Evolutionary conservation across 371 early-diverging fungal species (phyloP).

Genomic region (Mucor piriformis): DNA sequence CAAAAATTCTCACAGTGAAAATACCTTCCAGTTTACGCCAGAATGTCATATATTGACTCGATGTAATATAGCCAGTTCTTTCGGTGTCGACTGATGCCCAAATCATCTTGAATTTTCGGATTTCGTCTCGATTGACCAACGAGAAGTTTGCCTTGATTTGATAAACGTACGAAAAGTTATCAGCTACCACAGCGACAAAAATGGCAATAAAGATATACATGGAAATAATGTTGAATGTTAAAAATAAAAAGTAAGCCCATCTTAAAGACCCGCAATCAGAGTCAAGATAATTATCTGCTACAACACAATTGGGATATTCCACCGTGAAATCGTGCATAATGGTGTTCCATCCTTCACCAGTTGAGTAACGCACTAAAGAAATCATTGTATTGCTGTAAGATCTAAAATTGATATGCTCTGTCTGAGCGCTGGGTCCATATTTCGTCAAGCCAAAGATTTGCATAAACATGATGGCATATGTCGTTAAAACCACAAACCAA

Average conservation of each 20-base stretch:
- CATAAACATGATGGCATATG: conserved; percentile 73
- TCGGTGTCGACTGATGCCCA: conserved; percentile 65
- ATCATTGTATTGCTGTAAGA: conserved; percentile 58
- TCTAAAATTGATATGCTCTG: conserved; percentile 67
- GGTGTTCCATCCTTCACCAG: conserved; percentile 77
- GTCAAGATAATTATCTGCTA: conserved; percentile 54
- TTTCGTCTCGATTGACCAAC: conserved; percentile 67
- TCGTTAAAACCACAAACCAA: conserved; percentile 68
- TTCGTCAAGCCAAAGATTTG: conserved; percentile 73
- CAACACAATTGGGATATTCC: conserved; percentile 63
- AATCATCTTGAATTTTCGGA: conserved; percentile 62
- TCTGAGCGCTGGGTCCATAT: conserved; percentile 58
- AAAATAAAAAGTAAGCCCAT: conserved; percentile 67
- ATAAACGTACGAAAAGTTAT: conserved; percentile 74
- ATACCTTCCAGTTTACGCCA: conserved; percentile 49
- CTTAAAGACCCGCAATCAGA: conserved; percentile 70
- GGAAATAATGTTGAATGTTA: conserved; percentile 72
- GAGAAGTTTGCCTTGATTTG: conserved; percentile 66
- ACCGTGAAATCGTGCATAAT: conserved; percentile 73
- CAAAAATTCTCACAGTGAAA: conserved; percentile 44
- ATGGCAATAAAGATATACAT: conserved; percentile 79
- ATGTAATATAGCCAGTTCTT: conserved; percentile 56
- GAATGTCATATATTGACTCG: conserved; percentile 52
- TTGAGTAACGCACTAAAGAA: conserved; percentile 68
- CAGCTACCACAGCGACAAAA: conserved; percentile 73